These are phyloP conservation scores for Colletotrichum sp. DNA, from an alignment of 2,329 filamentous ascomycete genomes.

Conservation along the genomic window DNA sequence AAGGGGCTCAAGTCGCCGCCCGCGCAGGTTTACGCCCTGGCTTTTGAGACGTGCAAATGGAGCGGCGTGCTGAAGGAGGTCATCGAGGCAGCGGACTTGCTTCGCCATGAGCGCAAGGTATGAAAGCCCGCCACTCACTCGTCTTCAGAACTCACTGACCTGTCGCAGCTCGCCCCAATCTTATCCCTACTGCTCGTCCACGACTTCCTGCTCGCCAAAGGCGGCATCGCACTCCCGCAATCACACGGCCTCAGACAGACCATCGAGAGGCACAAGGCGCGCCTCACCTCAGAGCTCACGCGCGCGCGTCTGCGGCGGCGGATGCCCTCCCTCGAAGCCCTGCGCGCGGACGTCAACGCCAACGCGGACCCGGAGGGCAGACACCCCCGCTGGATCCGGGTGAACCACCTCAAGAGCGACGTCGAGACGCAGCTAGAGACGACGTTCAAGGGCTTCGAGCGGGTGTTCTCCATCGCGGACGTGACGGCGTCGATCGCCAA, in stretches of 20 bases:
- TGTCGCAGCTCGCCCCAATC: conserved; percentile 73
- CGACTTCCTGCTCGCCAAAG: conserved; percentile 82
- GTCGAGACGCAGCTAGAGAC: conserved; percentile 74
- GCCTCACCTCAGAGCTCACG: conserved; percentile 82
- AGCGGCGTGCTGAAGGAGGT: conserved; percentile 85
- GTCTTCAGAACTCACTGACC: not conserved
- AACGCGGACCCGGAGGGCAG: conserved; percentile 55
- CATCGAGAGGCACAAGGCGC: conserved; percentile 80
- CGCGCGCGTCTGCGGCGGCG: conserved; percentile 77
- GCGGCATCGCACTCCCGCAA: conserved; percentile 80
- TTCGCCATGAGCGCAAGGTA: conserved; percentile 87
- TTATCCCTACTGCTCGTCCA: conserved; percentile 85
- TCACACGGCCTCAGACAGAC: conserved; percentile 79
- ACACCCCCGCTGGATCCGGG: conserved; percentile 89
- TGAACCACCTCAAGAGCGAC: conserved; percentile 80
- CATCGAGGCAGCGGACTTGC: conserved; percentile 79
- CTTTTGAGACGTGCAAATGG: conserved; percentile 90
- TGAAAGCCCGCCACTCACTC: conserved; percentile 16
- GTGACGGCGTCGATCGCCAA: conserved; percentile 56
- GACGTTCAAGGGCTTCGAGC: conserved; percentile 71
- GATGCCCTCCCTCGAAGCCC: conserved; percentile 68
- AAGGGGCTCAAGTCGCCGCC: conserved; percentile 78
- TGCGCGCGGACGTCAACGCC: conserved; percentile 64
- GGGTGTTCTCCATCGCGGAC: conserved; percentile 60
- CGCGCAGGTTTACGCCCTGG: conserved; percentile 85